Base-by-base conservation (phyloP, 2,329 filamentous ascomycete genomes). In the Triangularia verruculosa region DNA sequence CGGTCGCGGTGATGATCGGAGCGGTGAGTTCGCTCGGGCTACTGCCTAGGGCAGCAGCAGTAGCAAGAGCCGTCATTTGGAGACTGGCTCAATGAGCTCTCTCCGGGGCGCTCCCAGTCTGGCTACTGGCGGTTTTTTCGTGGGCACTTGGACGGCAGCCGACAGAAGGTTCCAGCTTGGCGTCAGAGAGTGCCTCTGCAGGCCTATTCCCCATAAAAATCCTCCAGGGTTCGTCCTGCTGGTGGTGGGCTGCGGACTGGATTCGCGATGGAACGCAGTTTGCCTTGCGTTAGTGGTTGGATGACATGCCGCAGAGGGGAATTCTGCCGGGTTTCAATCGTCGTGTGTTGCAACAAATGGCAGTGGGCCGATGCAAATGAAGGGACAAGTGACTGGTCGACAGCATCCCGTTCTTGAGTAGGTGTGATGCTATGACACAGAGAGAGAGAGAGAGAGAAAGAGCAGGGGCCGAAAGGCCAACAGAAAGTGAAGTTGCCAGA, bases 31-130 rank as follows among this genome's bases (percentile, higher is more conserved):
- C 25, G 54, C 57, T 51, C 57, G 60, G 57, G 65, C 65, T 66
- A 68, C 70, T 71, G 70, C 70, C 64, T 64, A 61, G 59, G 62
- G 69, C 63, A 67, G 70, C 67, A 62, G 70, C 55, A 39, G 66
- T 61, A 54, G 66, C 64, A 57, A 67, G 60, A 59, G 63, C 64
- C 60, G 68, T 66, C 70, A 72, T 72, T 70, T 70, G 27, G 54
- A 71, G 47, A 39, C 39, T 58, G 6, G 39, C 39, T 34, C 52
- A 32, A 32, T 12, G 53, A 27, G 43, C 43, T 43, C 20, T 54
- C 27, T 57, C 27, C 27, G 13, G 15, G 17, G 27, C 51, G 24
- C 22, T 25, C 51, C n/a, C 22, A 53, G 15, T 25, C 30, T 34
- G 11, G 30, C 30, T 34, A 12, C 30, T 34, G 30, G 30, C 20